Conservation (phyloP, 1,284 basidiomycete species). For the Ganoderma resinaceum region DNA sequence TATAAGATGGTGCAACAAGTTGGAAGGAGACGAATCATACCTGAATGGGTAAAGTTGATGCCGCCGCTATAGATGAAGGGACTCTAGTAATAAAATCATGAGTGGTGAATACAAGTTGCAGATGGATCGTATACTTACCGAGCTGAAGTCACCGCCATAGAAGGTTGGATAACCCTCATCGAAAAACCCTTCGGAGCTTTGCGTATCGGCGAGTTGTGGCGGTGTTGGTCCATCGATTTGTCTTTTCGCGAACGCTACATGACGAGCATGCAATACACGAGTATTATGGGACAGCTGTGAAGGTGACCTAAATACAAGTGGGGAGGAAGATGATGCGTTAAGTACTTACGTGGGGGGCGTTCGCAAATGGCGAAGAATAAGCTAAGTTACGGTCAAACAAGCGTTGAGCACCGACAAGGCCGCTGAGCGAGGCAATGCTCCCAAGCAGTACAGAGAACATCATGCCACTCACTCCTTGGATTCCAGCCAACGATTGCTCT, state of each 20-base stretch:
- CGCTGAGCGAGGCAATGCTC: slow-evolving; percentile 18
- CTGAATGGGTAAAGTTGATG: slow-evolving; percentile 62
- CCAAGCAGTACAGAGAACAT: slow-evolving; percentile 21
- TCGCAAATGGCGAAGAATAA: slow-evolving; percentile 55
- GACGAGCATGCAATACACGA: slow-evolving; percentile 46
- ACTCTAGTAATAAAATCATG: slow-evolving; percentile 40
- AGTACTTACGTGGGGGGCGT: slow-evolving; percentile 46
- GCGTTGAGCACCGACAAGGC: slow-evolving; percentile 36
- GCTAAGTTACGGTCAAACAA: slow-evolving; percentile 54
- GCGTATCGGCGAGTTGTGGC: slow-evolving; percentile 18
- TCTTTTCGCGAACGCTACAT: slow-evolving; percentile 46
- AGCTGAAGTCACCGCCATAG: slow-evolving; percentile 59
- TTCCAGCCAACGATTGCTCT: not conserved
- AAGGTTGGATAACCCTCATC: slow-evolving; percentile 64
- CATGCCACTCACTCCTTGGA: too few species aligned
- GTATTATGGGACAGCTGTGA: slow-evolving; percentile 51
- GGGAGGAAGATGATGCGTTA: not conserved
- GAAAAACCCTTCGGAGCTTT: slow-evolving; percentile 46
- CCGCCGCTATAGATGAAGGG: slow-evolving; percentile 61
- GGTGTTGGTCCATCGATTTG: slow-evolving; percentile 34
- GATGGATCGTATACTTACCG: slow-evolving; percentile 42
- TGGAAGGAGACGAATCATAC: slow-evolving; percentile 43
- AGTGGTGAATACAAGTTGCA: too few species aligned
- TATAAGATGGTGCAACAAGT: not conserved
- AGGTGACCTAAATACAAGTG: not conserved